A percentile compares a stretch with the other conserved stretches of the same genome.
Evolutionary conservation across 345 rosid species (phyloP).

Genomic region (Conringia planisiliqua): DNA sequence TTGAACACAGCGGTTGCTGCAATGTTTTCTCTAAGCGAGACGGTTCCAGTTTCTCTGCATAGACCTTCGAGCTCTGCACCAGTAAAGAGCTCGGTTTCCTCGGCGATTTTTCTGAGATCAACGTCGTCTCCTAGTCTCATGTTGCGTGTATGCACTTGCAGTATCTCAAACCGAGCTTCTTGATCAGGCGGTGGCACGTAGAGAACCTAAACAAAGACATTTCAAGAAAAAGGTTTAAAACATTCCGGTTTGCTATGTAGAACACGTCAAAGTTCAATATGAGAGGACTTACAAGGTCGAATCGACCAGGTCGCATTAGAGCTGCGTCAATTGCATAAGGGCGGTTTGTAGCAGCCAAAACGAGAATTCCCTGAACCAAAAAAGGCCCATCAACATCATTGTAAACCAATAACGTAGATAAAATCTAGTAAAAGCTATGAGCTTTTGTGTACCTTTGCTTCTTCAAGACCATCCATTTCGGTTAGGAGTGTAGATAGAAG

Average conservation of each 20-base stretch:
- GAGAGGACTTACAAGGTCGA: slow-evolving; percentile 61
- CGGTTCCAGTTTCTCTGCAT: slow-evolving; percentile 83
- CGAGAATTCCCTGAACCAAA: slow-evolving; percentile 68
- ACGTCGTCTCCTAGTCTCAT: slow-evolving; percentile 71
- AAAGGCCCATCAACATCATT: not conserved
- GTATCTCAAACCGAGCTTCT: slow-evolving; percentile 73
- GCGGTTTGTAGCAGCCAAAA: slow-evolving; percentile 92
- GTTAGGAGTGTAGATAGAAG: slow-evolving; percentile 86
- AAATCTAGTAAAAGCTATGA: not conserved
- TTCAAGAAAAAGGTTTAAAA: not conserved
- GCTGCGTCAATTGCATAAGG: slow-evolving; percentile 93
- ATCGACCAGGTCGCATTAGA: slow-evolving; percentile 93
- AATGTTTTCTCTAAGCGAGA: slow-evolving; percentile 79
- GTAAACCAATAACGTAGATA: not conserved
- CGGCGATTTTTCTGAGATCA: slow-evolving; percentile 64
- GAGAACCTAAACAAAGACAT: slow-evolving; percentile 46
- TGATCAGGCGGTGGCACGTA: slow-evolving; percentile 83
- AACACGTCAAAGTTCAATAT: not conserved
- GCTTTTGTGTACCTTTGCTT: slow-evolving; percentile 51
- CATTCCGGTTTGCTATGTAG: not conserved
- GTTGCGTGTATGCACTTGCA: slow-evolving; percentile 67
- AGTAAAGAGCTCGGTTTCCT: slow-evolving; percentile 74
- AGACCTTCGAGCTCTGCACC: slow-evolving; percentile 88
- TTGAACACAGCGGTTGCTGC: slow-evolving; percentile 52
- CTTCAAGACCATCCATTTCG: slow-evolving; percentile 97